Evolutionary conservation across 768 basidiomycete species (phyloP).

Genomic region (Coprinopsis cinerea): DNA sequence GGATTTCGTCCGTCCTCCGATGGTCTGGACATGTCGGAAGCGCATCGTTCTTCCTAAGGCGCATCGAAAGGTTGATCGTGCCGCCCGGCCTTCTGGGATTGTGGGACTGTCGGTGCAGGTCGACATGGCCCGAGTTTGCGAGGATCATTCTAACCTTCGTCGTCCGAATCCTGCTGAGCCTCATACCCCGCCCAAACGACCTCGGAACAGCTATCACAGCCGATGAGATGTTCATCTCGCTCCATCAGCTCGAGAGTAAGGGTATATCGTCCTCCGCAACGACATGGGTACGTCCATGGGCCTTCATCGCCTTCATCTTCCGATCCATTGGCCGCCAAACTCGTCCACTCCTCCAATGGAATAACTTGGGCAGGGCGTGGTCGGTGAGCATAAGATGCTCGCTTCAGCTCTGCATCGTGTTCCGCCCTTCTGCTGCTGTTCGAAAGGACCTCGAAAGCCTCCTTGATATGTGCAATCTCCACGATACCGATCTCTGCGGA

Average conservation of each 20-base stretch:
- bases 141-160: neutral
- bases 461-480: conserved; percentile 56
- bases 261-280: conserved; percentile 66
- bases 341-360: conserved; percentile 65
- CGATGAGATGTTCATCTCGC: conserved; percentile 62
- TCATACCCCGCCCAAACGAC: conserved; percentile 85
- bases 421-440: conserved; percentile 38
- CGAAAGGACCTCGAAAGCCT: conserved; percentile 62
- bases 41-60: too few relatives aligned
- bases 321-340: neutral
- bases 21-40: too few relatives aligned
- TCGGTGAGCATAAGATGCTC: conserved; percentile 14
- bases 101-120: too few relatives aligned
- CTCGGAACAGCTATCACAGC: conserved; percentile 75
- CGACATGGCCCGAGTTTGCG: too few relatives aligned
- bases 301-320: conserved; percentile 23
- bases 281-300: conserved; percentile 57
- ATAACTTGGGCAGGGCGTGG: conserved; percentile 73
- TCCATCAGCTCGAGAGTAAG: conserved; percentile 61
- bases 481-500: conserved; percentile 14
- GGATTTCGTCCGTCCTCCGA: too few relatives aligned
- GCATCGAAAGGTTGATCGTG: too few relatives aligned
- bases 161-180: conserved; percentile 18
- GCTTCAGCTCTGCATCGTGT: conserved; percentile 39
- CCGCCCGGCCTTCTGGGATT: too few relatives aligned